A percentile compares a stretch with the other conserved stretches of the same genome.
phyloP scores from a whole-genome alignment of 1,284 basidiomycete species.

The Peniophora sp. region DNA sequence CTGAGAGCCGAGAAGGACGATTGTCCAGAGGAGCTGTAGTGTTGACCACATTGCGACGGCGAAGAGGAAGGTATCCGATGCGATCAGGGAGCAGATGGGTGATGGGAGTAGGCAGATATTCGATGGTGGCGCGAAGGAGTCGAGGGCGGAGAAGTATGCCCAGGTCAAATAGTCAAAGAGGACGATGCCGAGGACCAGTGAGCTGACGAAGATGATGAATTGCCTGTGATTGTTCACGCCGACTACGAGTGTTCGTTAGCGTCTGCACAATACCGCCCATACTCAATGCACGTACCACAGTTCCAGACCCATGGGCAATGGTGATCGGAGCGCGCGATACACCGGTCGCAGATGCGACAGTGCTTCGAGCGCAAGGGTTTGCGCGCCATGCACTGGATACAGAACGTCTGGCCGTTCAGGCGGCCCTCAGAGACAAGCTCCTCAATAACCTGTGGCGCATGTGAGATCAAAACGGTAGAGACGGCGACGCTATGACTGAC shows the following conservation, averaged over 20 bases:
- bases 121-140: conserved; percentile 36
- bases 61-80: conserved; percentile 80
- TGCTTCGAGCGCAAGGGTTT: conserved; percentile 95
- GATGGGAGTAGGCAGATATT: conserved; percentile 57
- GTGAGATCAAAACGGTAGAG: conserved; percentile 3
- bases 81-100: conserved; percentile 61
- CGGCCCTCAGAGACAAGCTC: conserved; percentile 82
- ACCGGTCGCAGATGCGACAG: conserved; percentile 87
- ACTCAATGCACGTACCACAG: conserved; percentile 58
- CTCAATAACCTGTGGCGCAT: conserved; percentile 63
- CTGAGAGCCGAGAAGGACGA: conserved; percentile 79
- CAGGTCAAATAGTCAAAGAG: conserved; percentile 80
- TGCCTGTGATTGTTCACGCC: conserved; percentile 94
- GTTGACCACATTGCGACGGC: conserved; percentile 78
- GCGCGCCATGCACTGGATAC: conserved; percentile 86
- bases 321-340: conserved; percentile 86
- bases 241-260: conserved; percentile 38
- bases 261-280: conserved; percentile 3
- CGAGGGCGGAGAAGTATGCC: conserved; percentile 49
- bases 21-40: conserved; percentile 90
- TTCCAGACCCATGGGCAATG: conserved; percentile 99
- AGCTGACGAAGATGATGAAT: conserved; percentile 85
- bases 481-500: conserved; percentile 6
- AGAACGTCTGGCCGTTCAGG: conserved; percentile 93
- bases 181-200: conserved; percentile 75